Base-by-base conservation (phyloP, 495 filamentous ascomycete species). In the Talaromyces adpressus region DNA sequence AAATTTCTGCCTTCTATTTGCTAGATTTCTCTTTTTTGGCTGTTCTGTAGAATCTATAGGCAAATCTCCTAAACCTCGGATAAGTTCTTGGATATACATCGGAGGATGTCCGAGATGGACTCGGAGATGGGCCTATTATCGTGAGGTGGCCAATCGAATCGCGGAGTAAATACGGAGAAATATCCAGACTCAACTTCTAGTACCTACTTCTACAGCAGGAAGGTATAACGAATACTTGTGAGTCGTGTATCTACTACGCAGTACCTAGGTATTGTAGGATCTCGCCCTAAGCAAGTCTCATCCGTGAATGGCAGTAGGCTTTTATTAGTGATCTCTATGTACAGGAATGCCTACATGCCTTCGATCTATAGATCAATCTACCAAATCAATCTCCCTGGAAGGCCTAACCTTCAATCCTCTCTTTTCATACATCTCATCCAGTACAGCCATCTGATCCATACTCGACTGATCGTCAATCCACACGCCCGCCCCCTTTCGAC, bases 381-480 rank as follows among this genome's bases (percentile, higher is more conserved):
- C 36, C 32, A 36, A 36, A 41, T 41, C 14, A 41, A 41, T 41
- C 12, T 41, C 12, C 14, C 36, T 16, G 1, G 36, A 41, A 4
- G 70, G 68, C 45, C 71, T 59, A 1, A 49, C 1, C 22, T 62
- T 32, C 59, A 85, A 60, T 3, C 82, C 81, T 47, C 75, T 71
- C 63, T 80, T 79, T 32, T 60, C 63, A 67, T 87, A 85, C 0
- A 77, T 79, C 68, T 70, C 70, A 67, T 88, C 85, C 25, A 86
- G 69, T 72, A 79, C 79, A 68, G 76, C 70, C 77, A 81, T 80
- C 66, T 83, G 79, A 22, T 66, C 67, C 45, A 87, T 78, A 22
- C 77, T 83, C 51, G 86, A 82, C 61, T 75, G 73, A 1, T 69
- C 71, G 64, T 75, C 70, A 8, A 87, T 68, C 84, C 85, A 87